Percentiles rank a stretch among this genome's conserved stretches.
These are phyloP conservation scores for Fonsecaea pugnacius DNA, from an alignment of 2,329 filamentous ascomycete species.

Conservation along the genomic window DNA sequence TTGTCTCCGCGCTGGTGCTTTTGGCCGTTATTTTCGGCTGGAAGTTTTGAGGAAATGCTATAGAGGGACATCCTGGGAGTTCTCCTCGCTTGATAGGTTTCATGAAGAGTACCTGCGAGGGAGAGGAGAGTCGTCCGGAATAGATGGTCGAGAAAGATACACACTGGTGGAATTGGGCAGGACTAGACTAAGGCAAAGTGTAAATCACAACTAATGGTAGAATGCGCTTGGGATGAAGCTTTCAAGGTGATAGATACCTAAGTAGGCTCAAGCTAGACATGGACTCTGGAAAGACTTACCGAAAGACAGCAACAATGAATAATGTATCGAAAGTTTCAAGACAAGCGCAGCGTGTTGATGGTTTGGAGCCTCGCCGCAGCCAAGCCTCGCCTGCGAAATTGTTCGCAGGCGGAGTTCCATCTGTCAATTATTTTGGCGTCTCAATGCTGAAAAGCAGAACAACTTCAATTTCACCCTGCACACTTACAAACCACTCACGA, in stretches of 20 bases:
- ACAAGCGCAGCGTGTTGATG: neutral
- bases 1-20: constrained; percentile 14
- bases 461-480: neutral
- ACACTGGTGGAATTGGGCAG: too few species aligned
- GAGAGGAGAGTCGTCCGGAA: neutral
- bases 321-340: neutral
- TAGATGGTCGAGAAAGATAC: neutral
- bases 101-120: neutral
- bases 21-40: neutral
- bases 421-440: neutral
- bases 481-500: neutral
- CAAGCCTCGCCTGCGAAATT: neutral
- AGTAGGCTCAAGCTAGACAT: neutral
- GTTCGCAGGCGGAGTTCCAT: neutral
- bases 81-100: neutral
- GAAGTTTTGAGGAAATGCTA: neutral
- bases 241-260: neutral
- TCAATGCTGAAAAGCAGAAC: neutral
- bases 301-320: neutral
- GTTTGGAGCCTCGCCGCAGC: neutral
- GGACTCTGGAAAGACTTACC: neutral
- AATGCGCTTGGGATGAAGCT: neutral
- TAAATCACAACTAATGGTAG: neutral
- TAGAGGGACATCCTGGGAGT: neutral
- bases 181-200: neutral